A percentile compares a stretch with the other conserved stretches of the same genome.
These are phyloP conservation scores for Kluyveromyces lactis DNA, from an alignment of 805 yeast species.

Conservation along the genomic window DNA sequence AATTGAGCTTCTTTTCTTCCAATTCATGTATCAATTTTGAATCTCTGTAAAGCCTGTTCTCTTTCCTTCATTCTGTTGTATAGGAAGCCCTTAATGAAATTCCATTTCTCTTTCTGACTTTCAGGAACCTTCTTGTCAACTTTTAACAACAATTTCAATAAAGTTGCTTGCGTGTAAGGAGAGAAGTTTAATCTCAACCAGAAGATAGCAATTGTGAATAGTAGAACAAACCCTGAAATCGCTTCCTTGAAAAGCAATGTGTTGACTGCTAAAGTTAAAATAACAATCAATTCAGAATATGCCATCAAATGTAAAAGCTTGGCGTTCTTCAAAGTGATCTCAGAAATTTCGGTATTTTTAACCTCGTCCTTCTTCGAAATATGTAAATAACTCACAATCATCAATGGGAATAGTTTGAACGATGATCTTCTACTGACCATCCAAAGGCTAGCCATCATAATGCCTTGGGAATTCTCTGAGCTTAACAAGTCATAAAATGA, in stretches of 20 bases:
- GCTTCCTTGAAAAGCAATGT: conserved; percentile 53
- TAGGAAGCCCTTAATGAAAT: conserved; percentile 32
- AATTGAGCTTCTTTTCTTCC: no score
- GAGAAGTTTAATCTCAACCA: conserved; percentile 62
- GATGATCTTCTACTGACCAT: conserved; percentile 53
- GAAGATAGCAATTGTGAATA: conserved; percentile 47
- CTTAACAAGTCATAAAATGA: conserved; percentile 56
- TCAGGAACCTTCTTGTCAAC: conserved; percentile 29
- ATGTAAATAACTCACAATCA: conserved; percentile 51
- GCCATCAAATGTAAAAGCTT: conserved; percentile 36
- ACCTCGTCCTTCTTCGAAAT: conserved; percentile 24
- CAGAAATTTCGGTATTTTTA: conserved; percentile 8
- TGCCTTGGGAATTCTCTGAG: conserved; percentile 68
- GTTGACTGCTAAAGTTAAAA: conserved; percentile 46
- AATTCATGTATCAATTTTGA: no score
- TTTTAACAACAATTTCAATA: conserved; percentile 23
- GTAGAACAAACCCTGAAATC: conserved; percentile 61
- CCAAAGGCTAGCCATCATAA: conserved; percentile 51
- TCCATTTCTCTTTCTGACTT: conserved; percentile 33
- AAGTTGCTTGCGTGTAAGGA: conserved; percentile 31
- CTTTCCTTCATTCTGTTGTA: conserved; percentile 34
- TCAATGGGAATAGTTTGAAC: conserved; percentile 57
- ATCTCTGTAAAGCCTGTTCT: conserved; percentile 8
- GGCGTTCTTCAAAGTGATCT: conserved; percentile 12
- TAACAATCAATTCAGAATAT: conserved; percentile 50